Conservation (phyloP, 208 protist genomes). For the Lotmaria passim region DNA sequence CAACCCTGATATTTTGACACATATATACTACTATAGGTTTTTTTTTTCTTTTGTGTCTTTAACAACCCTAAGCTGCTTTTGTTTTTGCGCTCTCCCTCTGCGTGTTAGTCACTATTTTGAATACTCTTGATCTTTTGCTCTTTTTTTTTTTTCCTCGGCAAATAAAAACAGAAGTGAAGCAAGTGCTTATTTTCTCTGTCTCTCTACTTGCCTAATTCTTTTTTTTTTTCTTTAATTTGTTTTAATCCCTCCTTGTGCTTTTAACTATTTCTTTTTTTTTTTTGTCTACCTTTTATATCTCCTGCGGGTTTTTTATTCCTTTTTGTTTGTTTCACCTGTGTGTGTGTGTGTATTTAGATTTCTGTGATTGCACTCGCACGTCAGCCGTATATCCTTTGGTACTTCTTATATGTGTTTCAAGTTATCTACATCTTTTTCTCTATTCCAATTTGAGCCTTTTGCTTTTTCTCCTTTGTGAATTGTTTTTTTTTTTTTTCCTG, state of each 20-base stretch:
- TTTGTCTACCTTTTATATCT: neutral
- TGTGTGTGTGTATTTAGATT: neutral
- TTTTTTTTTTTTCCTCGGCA: constrained; percentile 1
- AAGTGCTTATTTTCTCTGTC: neutral
- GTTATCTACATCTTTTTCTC: too few relatives aligned
- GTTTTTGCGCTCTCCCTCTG: constrained; percentile 10
- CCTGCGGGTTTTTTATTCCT: neutral
- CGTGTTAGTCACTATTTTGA: neutral
- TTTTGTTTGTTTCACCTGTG: constrained; percentile 4
- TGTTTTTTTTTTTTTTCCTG: neutral
- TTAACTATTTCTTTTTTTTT: neutral
- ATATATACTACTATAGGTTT: neutral
- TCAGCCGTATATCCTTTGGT: too few relatives aligned
- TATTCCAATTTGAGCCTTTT: too few relatives aligned
- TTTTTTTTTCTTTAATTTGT: constrained; percentile 9
- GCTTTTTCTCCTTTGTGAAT: neutral
- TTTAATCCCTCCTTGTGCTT: neutral
- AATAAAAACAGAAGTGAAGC: too few relatives aligned
- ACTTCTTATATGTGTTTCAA: neutral
- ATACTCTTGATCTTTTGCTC: neutral
- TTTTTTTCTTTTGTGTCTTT: constrained; percentile 2
- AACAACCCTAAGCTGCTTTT: neutral
- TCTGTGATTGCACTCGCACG: too few relatives aligned
- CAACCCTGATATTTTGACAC: too few relatives aligned
- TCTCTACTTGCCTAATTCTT: neutral